phyloP scores from a whole-genome alignment of 441 rosid genomes.

The Bruguiera hainesii region DNA sequence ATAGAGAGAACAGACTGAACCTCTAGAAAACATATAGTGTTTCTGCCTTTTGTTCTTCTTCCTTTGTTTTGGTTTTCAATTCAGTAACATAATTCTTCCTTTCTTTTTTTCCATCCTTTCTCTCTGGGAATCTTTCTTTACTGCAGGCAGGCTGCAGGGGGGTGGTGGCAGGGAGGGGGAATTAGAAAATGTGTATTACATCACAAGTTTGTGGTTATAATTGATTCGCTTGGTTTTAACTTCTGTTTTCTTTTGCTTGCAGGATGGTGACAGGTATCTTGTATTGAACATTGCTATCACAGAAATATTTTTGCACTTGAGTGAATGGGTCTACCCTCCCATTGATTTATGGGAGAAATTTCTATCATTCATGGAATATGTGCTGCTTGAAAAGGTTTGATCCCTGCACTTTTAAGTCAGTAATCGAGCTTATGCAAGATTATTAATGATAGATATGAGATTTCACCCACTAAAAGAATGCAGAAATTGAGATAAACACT shows the following conservation, averaged over 20 bases:
- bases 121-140: too few relatives aligned
- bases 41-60: not conserved
- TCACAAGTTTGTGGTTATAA: not conserved
- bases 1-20: not conserved
- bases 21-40: not conserved
- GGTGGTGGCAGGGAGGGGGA: too few relatives aligned
- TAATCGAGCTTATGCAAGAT: not conserved
- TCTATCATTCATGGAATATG: constrained; percentile 59
- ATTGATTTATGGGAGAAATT: constrained; percentile 44
- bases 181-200: too few relatives aligned
- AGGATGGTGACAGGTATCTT: constrained; percentile 69
- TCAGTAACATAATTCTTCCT: not conserved
- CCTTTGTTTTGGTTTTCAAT: not conserved
- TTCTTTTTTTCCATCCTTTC: too few relatives aligned
- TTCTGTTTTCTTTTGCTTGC: constrained; percentile 28
- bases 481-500: not conserved
- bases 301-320: constrained; percentile 63
- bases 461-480: not conserved
- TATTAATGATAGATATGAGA: not conserved
- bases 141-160: too few relatives aligned
- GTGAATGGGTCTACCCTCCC: constrained; percentile 54
- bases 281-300: constrained; percentile 58
- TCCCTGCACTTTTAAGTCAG: constrained; percentile 17
- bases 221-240: constrained; percentile 9
- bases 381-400: constrained; percentile 71